Percentiles rank a stretch among this genome's conserved stretches.
phyloP scores from a whole-genome alignment of 495 filamentous ascomycete genomes.

The Aspergillus sclerotioniger region DNA sequence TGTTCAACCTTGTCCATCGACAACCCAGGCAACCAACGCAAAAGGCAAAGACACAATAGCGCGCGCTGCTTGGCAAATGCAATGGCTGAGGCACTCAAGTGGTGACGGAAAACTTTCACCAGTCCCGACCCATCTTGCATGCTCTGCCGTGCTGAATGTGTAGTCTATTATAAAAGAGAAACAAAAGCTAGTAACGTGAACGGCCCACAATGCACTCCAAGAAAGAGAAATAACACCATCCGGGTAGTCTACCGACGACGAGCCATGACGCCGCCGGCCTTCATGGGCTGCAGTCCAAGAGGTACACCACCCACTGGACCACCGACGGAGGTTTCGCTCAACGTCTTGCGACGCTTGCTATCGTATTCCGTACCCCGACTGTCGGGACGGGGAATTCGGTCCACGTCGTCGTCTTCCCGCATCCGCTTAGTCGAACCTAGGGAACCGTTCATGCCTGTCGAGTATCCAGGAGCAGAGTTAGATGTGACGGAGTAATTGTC shows the following conservation, averaged over 20 bases:
- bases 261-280: constrained; percentile 38
- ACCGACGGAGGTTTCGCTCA: constrained; percentile 57
- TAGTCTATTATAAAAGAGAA: constrained; percentile 29
- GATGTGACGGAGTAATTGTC: constrained; percentile 67
- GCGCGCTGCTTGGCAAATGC: neutral
- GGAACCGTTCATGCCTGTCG: constrained; percentile 63
- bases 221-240: constrained; percentile 8
- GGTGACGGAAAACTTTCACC: constrained; percentile 5
- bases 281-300: constrained; percentile 43
- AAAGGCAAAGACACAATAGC: neutral
- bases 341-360: constrained; percentile 81
- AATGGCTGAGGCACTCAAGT: neutral
- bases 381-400: constrained; percentile 65
- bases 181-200: constrained; percentile 19
- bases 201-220: constrained; percentile 17
- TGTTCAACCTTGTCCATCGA: neutral
- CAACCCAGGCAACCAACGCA: neutral
- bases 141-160: constrained; percentile 4
- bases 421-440: constrained; percentile 71
- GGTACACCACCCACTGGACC: constrained; percentile 44
- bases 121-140: neutral
- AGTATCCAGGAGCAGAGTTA: constrained; percentile 55
- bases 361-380: constrained; percentile 64
- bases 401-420: constrained; percentile 74
- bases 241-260: constrained; percentile 38